phyloP scores from a whole-genome alignment of 306 rosid species.

The Rubus parviflorus region DNA sequence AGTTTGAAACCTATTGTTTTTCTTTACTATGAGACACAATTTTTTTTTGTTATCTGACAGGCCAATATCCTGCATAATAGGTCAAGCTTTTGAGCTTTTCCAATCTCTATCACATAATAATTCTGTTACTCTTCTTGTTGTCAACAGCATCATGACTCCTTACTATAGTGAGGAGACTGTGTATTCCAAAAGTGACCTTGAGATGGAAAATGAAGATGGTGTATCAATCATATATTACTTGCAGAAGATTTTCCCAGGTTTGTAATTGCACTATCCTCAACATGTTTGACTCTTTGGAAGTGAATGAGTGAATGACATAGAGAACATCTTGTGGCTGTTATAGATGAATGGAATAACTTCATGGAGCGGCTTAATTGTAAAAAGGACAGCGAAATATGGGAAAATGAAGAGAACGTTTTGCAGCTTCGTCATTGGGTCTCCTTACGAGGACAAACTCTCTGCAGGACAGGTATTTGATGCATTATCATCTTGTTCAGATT shows the following conservation, averaged over 20 bases:
- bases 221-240: slow-evolving; percentile 87
- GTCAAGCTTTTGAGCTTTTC: slow-evolving; percentile 12
- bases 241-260: slow-evolving; percentile 96
- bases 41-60: not conserved
- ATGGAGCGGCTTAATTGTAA: slow-evolving; percentile 89
- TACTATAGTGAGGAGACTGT: slow-evolving; percentile 98
- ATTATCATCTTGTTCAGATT: slow-evolving; percentile 21
- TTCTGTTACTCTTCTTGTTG: slow-evolving; percentile 22
- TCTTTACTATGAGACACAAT: not conserved
- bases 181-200: slow-evolving; percentile 89
- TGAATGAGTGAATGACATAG: slow-evolving; percentile 10
- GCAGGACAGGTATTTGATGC: slow-evolving; percentile 72
- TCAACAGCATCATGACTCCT: slow-evolving; percentile 87
- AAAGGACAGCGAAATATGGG: slow-evolving; percentile 79
- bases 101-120: slow-evolving; percentile 6
- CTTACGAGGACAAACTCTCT: slow-evolving; percentile 90
- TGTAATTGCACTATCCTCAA: slow-evolving; percentile 33
- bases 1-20: not conserved
- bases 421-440: slow-evolving; percentile 99
- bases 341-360: slow-evolving; percentile 98
- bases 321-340: slow-evolving; percentile 23
- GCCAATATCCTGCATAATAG: slow-evolving; percentile 6
- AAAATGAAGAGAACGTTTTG: slow-evolving; percentile 77
- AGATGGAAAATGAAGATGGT: slow-evolving; percentile 97
- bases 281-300: slow-evolving; percentile 24